Percentiles rank a stretch among this genome's conserved stretches.
Conservation (phyloP, 768 basidiomycete genomes). For the Rhizopogon rudus region DNA sequence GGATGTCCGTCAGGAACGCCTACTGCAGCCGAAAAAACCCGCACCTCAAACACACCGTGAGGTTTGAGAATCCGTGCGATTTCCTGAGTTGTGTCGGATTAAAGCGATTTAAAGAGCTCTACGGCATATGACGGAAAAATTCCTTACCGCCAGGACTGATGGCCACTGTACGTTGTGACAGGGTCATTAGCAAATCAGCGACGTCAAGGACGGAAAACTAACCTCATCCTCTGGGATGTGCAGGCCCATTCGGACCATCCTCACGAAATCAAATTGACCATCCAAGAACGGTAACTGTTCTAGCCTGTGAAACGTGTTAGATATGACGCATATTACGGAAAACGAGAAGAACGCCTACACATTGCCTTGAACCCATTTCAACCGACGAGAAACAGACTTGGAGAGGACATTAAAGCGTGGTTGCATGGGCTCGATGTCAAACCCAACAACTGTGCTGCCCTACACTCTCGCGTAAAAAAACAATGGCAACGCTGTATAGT, state of each 20-base stretch:
- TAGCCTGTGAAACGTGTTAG: conserved; percentile 36
- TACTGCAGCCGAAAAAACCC: conserved; percentile 7
- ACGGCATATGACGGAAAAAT: conserved; percentile 7
- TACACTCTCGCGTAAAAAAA: conserved; percentile 17
- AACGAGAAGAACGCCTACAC: conserved; percentile 35
- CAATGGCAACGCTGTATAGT: not conserved
- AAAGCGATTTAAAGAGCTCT: conserved; percentile 11
- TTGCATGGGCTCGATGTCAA: conserved; percentile 52
- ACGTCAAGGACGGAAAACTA: conserved; percentile 8
- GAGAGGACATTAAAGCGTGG: conserved; percentile 37
- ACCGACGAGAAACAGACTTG: conserved; percentile 39
- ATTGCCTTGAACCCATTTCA: conserved; percentile 67
- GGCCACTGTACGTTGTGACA: conserved; percentile 46
- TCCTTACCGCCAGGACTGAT: conserved; percentile 53
- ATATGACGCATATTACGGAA: not conserved
- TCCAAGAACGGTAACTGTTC: conserved; percentile 58
- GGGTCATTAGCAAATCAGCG: conserved; percentile 8
- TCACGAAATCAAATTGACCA: conserved; percentile 59
- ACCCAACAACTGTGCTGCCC: conserved; percentile 54
- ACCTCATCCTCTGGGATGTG: conserved; percentile 73
- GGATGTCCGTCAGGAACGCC: conserved; percentile 3
- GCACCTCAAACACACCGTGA: conserved; percentile 60
- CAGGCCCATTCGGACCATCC: conserved; percentile 58
- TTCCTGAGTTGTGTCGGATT: conserved; percentile 40
- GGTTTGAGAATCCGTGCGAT: conserved; percentile 60